Conservation (phyloP, 371 early-diverging fungal genomes). For the Funneliformis caledonium region DNA sequence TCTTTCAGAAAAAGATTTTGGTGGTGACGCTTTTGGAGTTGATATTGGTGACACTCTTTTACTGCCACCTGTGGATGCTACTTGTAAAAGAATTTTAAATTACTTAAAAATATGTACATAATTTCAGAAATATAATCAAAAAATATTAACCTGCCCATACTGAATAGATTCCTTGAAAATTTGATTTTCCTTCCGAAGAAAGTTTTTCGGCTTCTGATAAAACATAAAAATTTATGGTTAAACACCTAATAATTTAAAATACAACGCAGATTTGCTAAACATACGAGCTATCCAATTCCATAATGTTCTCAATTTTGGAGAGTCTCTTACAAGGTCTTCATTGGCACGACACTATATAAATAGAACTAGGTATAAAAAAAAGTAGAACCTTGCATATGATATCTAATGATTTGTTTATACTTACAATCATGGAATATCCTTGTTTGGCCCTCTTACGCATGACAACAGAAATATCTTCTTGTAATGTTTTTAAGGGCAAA, state of each 20-base stretch:
- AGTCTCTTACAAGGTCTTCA: slow-evolving; percentile 47
- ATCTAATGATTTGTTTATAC: not conserved
- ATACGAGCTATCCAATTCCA: slow-evolving; percentile 79
- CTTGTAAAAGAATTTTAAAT: not conserved
- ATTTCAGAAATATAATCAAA: not conserved
- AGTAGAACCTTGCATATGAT: not conserved
- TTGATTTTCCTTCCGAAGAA: slow-evolving; percentile 56
- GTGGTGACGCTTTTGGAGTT: slow-evolving; percentile 46
- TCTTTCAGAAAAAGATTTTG: slow-evolving; percentile 42
- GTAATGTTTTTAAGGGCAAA: slow-evolving; percentile 45
- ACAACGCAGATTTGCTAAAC: slow-evolving; percentile 6
- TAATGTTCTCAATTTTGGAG: slow-evolving; percentile 57
- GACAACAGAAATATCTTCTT: slow-evolving; percentile 73
- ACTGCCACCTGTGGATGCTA: slow-evolving; percentile 22
- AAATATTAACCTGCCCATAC: slow-evolving; percentile 11
- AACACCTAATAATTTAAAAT: not conserved
- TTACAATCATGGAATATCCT: slow-evolving; percentile 81
- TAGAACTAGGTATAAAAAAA: slow-evolving; percentile 41
- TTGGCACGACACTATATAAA: slow-evolving; percentile 51
- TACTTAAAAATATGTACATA: not conserved
- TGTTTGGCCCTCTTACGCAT: slow-evolving; percentile 74
- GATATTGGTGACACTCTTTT: slow-evolving; percentile 48
- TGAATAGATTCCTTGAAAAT: slow-evolving; percentile 69
- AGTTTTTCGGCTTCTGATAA: slow-evolving; percentile 59
- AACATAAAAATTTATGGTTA: not conserved